Base-by-base conservation (phyloP, 2,329 filamentous ascomycete genomes). In the Rosellinia necatrix region DNA sequence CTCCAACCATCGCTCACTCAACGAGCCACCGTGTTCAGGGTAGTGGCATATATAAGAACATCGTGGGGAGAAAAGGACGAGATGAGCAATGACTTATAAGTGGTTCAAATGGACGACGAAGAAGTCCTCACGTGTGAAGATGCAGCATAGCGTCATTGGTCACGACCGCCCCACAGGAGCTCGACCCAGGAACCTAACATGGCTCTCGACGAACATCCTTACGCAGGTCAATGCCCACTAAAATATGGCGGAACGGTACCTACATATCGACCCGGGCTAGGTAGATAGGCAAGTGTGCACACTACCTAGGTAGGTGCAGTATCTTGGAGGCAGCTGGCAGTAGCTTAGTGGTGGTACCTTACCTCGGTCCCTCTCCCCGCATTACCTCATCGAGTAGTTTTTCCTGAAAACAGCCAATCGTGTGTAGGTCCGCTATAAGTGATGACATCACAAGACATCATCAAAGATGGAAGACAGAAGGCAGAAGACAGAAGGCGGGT, bases 401-500 rank as follows among this genome's bases (percentile, higher is more conserved):
- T 37, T 32, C 19, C 22, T 9, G 12, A 8, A 8, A 21, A 9
- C 24, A 19, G 25, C 54, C 54, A 57, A 57, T 57, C 37, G 48
- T 10, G 15, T 38, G 15, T 37, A 24, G 29, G 30, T n/a, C 37
- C 25, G 24, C 2, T 9, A n/a, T 13, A n/a, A 17, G 34, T 25
- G 29, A 58, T 58, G 56, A 58, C 56, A 58, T 58, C 56, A 58
- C 40, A 30, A 27, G 47, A 15, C 56, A 56, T 55, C 55, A 49
- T 43, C 34, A 41, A 19, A 24, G 38, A 40, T 38, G 32, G 24
- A 32, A n/a, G n/a, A n/a, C n/a, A n/a, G n/a, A n/a, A n/a, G n/a
- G n/a, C n/a, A n/a, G n/a, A n/a, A n/a, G n/a, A n/a, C n/a, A n/a
- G n/a, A n/a, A n/a, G n/a, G n/a, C n/a, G 9, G 19, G 29, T 15